Base-by-base conservation (phyloP, 306 rosid species). In the Rosa rugosa region DNA sequence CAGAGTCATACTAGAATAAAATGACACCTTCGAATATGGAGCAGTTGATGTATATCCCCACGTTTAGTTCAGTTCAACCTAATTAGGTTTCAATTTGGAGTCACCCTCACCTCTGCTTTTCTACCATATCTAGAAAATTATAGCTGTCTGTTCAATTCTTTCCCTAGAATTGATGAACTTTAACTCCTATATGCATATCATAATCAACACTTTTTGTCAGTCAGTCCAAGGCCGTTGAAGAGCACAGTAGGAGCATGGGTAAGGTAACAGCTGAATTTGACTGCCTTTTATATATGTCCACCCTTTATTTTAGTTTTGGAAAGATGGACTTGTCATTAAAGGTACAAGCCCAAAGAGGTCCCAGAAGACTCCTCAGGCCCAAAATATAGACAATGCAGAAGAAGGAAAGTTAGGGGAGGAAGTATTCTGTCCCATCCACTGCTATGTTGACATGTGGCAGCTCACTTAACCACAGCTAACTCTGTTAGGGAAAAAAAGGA, bases 71-170 rank as follows among this genome's bases (percentile, higher is more conserved):
- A 75, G 41, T 75, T 51, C 63, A 47, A 45, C 46, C 66, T 12
- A 51, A 16, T 23, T 18, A 16, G 44, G 66, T 69, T 38, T 46
- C 56, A 42, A 42, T 42, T 47, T 54, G 62, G 44, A 40, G 62
- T 22, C 49, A 60, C 36, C 18, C 36, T 8, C 73, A 20, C 50
- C 57, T 16, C 20, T 11, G 17, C 25, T 65, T 65, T 46, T 47
- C 47, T 66, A 80, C 79, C 83, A 80, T 46, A 69, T 69, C 83
- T 41, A 68, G 75, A 75, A 80, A 68, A 51, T 54, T 54, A 59
- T 46, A 54, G n/a, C 25, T 18, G 60, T 18, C 45, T 6, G 11
- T 54, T n/a, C 25, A 3, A 11, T 4, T 42, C 17, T 25, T 14
- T 77, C 75, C 67, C 73, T 5, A 40, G 12, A 31, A 31, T 34